These are phyloP conservation scores for Fusarium sp. DNA, from an alignment of 2,329 filamentous ascomycete species.

Conservation along the genomic window DNA sequence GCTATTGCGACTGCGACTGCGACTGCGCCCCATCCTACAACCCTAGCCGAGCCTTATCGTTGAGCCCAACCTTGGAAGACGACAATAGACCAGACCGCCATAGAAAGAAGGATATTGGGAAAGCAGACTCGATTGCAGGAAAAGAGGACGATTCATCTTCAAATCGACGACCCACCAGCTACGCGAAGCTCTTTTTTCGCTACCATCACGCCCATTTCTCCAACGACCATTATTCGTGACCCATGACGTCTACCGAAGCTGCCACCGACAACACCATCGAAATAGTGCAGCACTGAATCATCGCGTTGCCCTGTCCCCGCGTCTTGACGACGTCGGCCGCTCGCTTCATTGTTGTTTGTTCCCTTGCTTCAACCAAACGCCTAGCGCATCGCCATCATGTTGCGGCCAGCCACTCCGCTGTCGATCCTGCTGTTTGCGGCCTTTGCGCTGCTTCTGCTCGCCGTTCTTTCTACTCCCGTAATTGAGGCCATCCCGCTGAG, in stretches of 20 bases:
- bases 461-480: constrained; percentile 91
- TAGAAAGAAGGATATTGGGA: not conserved
- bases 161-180: not conserved
- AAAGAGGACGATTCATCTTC: not conserved
- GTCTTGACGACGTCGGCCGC: constrained; percentile 41
- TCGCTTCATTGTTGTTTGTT: constrained; percentile 17
- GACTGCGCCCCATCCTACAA: constrained; percentile 24
- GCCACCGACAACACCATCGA: constrained; percentile 8
- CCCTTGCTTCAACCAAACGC: constrained; percentile 13
- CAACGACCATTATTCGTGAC: constrained; percentile 13
- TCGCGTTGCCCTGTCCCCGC: constrained; percentile 22
- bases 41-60: constrained; percentile 12
- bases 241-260: constrained; percentile 21
- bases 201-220: not conserved
- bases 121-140: constrained; percentile 1
- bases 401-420: constrained; percentile 93
- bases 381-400: constrained; percentile 67
- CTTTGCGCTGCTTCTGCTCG: constrained; percentile 86
- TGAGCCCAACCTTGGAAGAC: not conserved
- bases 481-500: constrained; percentile 87
- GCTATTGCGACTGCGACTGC: constrained; percentile 26
- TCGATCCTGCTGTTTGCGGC: constrained; percentile 86
- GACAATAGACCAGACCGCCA: constrained; percentile 1
- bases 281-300: constrained; percentile 5
- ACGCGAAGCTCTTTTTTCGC: not conserved